Evolutionary conservation across 2,329 filamentous ascomycete genomes (phyloP).

Genomic region (Botryosphaeria dothidea): DNA sequence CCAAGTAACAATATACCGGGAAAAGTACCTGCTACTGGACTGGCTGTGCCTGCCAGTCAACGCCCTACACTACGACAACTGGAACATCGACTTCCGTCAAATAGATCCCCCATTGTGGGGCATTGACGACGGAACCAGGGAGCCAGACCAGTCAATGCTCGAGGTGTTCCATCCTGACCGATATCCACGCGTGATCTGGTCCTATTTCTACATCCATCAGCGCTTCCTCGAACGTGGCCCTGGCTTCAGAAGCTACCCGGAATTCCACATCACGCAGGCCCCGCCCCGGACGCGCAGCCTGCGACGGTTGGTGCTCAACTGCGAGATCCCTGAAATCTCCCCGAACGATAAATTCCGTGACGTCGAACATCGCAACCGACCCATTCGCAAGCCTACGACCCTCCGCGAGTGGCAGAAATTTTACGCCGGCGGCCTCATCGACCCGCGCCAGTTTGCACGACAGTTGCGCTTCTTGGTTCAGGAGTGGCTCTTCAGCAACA

Average conservation of each 20-base stretch:
- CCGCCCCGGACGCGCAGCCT: conserved; percentile 6
- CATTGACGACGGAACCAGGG: background rate
- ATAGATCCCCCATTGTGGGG: background rate
- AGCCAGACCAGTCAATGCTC: conserved; percentile 14
- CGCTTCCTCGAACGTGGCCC: conserved; percentile 14
- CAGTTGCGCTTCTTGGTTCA: background rate
- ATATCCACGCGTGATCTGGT: conserved; percentile 9
- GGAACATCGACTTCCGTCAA: background rate
- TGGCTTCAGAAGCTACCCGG: background rate
- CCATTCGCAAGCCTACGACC: background rate
- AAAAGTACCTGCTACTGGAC: conserved; percentile 12
- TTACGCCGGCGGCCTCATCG: background rate
- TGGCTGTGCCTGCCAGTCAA: conserved; percentile 14
- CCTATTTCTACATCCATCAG: conserved; percentile 3
- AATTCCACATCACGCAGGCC: conserved; percentile 6
- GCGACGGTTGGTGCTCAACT: background rate
- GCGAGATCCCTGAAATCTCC: background rate
- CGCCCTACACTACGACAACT: conserved; percentile 7
- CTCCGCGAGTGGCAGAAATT: background rate
- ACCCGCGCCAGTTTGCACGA: background rate
- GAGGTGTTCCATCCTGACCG: conserved; percentile 9
- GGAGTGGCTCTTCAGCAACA: conserved; percentile 1
- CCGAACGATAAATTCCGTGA: background rate
- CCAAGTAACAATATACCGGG: background rate
- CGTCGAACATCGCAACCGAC: background rate